Percentiles rank a stretch among this genome's conserved stretches.
Evolutionary conservation across 768 basidiomycete genomes (phyloP).

Genomic region (Tubosaeta sp.): DNA sequence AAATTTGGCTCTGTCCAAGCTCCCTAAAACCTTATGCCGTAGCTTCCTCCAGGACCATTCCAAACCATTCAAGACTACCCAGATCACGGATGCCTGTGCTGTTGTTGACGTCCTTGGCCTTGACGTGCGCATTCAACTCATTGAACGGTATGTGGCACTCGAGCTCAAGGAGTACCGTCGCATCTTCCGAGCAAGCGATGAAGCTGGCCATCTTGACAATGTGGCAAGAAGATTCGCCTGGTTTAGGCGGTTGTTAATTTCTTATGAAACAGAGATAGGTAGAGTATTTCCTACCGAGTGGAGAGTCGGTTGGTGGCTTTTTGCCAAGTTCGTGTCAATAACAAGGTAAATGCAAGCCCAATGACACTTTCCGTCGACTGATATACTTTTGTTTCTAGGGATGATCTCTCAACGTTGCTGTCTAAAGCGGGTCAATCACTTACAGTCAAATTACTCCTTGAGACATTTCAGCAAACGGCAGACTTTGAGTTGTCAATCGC

Average conservation of each 20-base stretch:
- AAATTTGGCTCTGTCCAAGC: neutral
- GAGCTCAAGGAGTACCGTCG: constrained; percentile 95
- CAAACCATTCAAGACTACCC: constrained; percentile 57
- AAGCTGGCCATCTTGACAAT: constrained; percentile 96
- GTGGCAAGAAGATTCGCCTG: constrained; percentile 89
- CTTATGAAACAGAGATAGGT: constrained; percentile 84
- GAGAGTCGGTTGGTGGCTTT: constrained; percentile 79
- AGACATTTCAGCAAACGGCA: constrained; percentile 77
- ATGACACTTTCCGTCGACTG: neutral
- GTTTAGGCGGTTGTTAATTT: constrained; percentile 82
- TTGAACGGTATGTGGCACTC: constrained; percentile 85
- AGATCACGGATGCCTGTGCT: constrained; percentile 79
- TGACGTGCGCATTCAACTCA: constrained; percentile 75
- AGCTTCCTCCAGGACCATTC: constrained; percentile 80
- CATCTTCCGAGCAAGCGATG: constrained; percentile 89
- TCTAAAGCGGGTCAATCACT: constrained; percentile 73
- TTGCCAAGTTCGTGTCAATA: constrained; percentile 85
- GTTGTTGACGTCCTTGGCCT: constrained; percentile 85
- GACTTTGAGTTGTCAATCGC: constrained; percentile 85
- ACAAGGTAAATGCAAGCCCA: constrained; percentile 64
- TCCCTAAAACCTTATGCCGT: neutral
- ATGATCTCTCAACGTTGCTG: constrained; percentile 77
- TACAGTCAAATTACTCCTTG: constrained; percentile 75
- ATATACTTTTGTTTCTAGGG: constrained; percentile 40
- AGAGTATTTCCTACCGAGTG: constrained; percentile 81